Conservation (phyloP, 2,329 filamentous ascomycete genomes). For the Trichoderma sp. region DNA sequence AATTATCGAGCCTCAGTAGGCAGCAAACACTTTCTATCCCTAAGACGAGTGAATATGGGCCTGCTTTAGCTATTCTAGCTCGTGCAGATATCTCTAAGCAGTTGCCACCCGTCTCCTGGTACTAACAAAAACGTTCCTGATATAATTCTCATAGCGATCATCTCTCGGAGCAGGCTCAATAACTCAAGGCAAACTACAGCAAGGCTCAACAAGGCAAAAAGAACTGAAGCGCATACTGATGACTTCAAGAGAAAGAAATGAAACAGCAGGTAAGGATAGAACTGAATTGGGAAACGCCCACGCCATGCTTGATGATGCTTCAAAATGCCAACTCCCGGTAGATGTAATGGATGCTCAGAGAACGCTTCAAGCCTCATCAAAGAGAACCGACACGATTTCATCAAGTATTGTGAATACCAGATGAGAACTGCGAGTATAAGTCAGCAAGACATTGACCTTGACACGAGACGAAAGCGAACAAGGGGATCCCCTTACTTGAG, state of each 20-base stretch:
- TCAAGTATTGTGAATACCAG: conserved; percentile 71
- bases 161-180: not conserved
- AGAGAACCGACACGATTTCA: conserved; percentile 67
- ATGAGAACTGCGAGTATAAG: conserved; percentile 57
- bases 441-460: conserved; percentile 29
- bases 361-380: conserved; percentile 47
- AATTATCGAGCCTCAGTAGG: too few relatives aligned
- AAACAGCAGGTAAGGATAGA: not conserved
- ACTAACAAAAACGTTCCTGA: not conserved
- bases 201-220: not conserved
- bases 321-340: not conserved
- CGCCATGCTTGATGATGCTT: conserved; percentile 25
- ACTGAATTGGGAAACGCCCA: conserved; percentile 19
- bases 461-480: not conserved
- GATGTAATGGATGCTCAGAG: not conserved
- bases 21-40: not conserved
- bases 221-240: not conserved
- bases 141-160: not conserved
- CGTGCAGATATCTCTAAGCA: conserved; percentile 3
- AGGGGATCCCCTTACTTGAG: conserved; percentile 69
- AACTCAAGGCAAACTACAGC: not conserved
- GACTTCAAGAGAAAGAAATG: too few relatives aligned
- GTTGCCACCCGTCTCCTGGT: not conserved
- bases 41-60: not conserved
- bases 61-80: not conserved